phyloP scores from a whole-genome alignment of 2,329 filamentous ascomycete species.

The Cladorrhinum sp. region DNA sequence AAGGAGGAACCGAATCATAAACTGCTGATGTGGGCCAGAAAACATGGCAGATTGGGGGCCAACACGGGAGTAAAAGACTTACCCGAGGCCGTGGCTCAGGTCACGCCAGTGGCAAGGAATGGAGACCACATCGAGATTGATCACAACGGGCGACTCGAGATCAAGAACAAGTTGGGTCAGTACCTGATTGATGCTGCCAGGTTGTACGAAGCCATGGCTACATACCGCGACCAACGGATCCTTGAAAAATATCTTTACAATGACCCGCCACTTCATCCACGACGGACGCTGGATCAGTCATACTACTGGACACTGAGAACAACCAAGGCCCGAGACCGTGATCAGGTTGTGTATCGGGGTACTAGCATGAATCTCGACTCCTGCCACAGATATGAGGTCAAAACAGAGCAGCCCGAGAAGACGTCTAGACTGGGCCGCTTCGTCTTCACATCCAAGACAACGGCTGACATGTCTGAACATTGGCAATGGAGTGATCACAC shows the following conservation, averaged over 20 bases:
- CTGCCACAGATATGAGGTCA: slow-evolving; percentile 5
- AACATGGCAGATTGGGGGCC: not conserved
- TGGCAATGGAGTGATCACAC: slow-evolving; percentile 6
- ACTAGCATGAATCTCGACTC: slow-evolving; percentile 10
- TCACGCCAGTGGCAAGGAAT: not conserved
- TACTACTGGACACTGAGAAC: slow-evolving; percentile 31
- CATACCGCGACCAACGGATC: slow-evolving; percentile 35
- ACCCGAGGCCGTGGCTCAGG: not conserved
- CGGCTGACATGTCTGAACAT: not conserved
- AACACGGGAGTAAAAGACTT: not conserved
- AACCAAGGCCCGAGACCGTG: slow-evolving; percentile 38
- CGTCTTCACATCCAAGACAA: not conserved
- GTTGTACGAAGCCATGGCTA: slow-evolving; percentile 35
- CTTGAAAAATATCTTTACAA: slow-evolving; percentile 33
- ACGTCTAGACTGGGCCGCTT: not conserved
- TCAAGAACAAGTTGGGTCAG: slow-evolving; percentile 24
- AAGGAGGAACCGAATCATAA: not conserved
- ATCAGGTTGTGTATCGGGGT: slow-evolving; percentile 39
- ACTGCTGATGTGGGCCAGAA: not conserved
- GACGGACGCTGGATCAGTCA: slow-evolving; percentile 45
- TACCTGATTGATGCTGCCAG: slow-evolving; percentile 34
- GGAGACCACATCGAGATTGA: not conserved
- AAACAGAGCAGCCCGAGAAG: not conserved
- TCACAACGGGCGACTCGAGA: not conserved
- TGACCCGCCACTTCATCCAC: slow-evolving; percentile 39